A percentile compares a stretch with the other conserved stretches of the same genome.
Evolutionary conservation across 2,329 filamentous ascomycete genomes (phyloP).

Genomic region (Cercospora zeina): DNA sequence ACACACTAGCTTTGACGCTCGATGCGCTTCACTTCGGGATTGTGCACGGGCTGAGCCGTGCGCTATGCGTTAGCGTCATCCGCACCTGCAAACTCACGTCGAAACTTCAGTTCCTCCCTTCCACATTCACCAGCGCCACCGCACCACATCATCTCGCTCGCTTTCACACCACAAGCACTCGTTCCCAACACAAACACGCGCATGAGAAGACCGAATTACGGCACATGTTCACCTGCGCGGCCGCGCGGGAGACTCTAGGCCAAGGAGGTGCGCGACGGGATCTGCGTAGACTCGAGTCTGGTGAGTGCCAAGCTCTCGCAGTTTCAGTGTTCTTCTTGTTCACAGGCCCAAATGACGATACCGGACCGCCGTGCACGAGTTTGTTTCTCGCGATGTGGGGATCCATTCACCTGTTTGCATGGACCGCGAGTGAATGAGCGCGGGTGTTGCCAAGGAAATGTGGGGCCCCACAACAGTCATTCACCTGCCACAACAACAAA

Average conservation of each 20-base stretch:
- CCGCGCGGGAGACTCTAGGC: slow-evolving; percentile 5
- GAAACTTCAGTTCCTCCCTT: slow-evolving; percentile 13
- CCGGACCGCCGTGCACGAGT: neutral
- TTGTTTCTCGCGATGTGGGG: neutral
- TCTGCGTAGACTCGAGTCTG: slow-evolving; percentile 2
- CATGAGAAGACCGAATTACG: neutral
- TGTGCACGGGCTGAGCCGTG: slow-evolving; percentile 8
- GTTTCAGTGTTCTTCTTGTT: neutral
- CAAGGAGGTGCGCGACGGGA: slow-evolving; percentile 7
- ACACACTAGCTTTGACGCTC: slow-evolving; percentile 1
- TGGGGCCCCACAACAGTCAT: neutral
- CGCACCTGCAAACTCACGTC: slow-evolving; percentile 14
- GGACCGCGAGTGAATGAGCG: slow-evolving; percentile 3
- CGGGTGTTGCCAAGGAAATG: neutral
- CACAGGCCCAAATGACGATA: neutral
- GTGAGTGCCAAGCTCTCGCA: slow-evolving; percentile 3
- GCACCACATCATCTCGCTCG: neutral
- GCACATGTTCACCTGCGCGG: slow-evolving; percentile 7
- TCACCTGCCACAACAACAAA: neutral
- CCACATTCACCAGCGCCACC: neutral
- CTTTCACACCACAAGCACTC: neutral
- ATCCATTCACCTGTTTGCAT: slow-evolving; percentile 2
- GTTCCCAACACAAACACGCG: neutral
- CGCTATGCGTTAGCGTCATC: slow-evolving; percentile 5
- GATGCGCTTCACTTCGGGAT: slow-evolving; percentile 8